Percentiles rank a stretch among this genome's conserved stretches.
These are phyloP conservation scores for Candida andamanensis DNA, from an alignment of 805 yeast genomes.

Conservation along the genomic window DNA sequence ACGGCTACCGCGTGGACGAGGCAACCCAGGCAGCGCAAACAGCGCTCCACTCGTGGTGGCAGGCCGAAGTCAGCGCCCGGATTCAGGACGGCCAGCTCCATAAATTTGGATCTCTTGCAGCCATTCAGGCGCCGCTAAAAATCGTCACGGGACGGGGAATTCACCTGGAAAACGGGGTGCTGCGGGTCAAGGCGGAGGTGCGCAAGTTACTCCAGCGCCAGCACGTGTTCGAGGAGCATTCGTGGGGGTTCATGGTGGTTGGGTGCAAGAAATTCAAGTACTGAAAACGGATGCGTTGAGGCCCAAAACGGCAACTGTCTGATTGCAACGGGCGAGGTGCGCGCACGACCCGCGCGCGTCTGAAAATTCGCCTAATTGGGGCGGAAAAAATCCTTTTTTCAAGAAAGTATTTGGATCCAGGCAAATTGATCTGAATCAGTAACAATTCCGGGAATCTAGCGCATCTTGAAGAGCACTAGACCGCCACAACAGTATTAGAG, in stretches of 20 bases:
- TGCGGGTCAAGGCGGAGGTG: conserved; percentile 44
- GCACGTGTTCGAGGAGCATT: conserved; percentile 40
- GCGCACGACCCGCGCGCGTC: no score
- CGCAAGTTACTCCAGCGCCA: conserved; percentile 30
- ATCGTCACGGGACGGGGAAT: conserved; percentile 68
- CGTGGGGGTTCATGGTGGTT: conserved; percentile 17
- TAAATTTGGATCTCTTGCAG: conserved; percentile 29
- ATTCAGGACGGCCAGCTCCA: conserved; percentile 32
- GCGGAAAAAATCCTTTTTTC: no score
- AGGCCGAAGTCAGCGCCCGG: conserved; percentile 43
- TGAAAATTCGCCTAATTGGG: no score
- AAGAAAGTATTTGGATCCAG: no score
- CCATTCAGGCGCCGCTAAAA: conserved; percentile 37
- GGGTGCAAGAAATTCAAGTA: no score
- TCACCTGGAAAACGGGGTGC: conserved; percentile 56
- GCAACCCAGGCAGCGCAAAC: conserved; percentile 37
- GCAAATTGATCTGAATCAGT: no score
- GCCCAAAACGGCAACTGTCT: no score
- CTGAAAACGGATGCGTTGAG: no score
- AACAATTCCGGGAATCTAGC: no score
- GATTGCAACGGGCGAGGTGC: no score
- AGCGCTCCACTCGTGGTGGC: conserved; percentile 59
- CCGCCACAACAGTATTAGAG: no score
- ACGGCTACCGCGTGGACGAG: conserved; percentile 43
- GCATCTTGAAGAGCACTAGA: no score